A percentile compares a stretch with the other conserved stretches of the same genome.
phyloP scores from a whole-genome alignment of 2,329 filamentous ascomycete genomes.

The Harringtonia lauricola region DNA sequence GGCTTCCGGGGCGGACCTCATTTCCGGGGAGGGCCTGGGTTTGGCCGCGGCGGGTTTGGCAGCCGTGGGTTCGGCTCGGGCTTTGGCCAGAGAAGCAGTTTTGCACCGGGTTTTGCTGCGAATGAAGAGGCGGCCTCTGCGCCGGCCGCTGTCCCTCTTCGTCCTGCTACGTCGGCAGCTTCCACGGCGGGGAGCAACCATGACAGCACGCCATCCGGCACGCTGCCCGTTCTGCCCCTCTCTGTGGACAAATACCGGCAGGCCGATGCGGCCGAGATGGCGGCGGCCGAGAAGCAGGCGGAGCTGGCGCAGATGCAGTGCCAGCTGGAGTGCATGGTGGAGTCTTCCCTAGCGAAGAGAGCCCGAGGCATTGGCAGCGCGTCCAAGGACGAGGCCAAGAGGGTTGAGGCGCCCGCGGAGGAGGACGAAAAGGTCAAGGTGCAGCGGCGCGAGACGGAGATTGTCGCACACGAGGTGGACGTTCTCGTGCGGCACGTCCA shows the following conservation, averaged over 20 bases:
- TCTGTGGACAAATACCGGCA: conserved; percentile 25
- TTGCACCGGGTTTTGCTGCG: too few relatives aligned
- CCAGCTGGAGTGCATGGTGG: conserved; percentile 13
- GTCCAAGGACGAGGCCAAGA: not conserved
- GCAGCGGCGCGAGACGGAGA: conserved; percentile 13
- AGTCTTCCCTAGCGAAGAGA: not conserved
- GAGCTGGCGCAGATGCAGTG: conserved; percentile 16
- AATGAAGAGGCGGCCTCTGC: too few relatives aligned
- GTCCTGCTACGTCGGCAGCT: not conserved
- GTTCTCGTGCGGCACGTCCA: conserved; percentile 26
- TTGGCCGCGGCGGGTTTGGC: conserved; percentile 11
- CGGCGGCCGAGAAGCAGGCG: conserved; percentile 20
- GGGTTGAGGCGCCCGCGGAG: conserved; percentile 3
- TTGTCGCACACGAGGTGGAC: conserved; percentile 26
- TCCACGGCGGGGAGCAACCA: not conserved
- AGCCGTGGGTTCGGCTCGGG: conserved; percentile 22
- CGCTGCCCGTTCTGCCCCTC: too few relatives aligned
- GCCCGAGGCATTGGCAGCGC: not conserved
- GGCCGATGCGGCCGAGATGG: conserved; percentile 22
- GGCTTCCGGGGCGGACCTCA: not conserved
- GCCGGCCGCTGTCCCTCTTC: too few relatives aligned
- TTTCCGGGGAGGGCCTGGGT: not conserved
- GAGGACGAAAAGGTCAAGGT: conserved; percentile 9
- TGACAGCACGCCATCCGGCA: too few relatives aligned
- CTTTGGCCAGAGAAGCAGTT: not conserved